Percentiles rank a stretch among this genome's conserved stretches.
Conservation (phyloP, 1,284 basidiomycete species). For the Papiliotrema nemorosa region DNA sequence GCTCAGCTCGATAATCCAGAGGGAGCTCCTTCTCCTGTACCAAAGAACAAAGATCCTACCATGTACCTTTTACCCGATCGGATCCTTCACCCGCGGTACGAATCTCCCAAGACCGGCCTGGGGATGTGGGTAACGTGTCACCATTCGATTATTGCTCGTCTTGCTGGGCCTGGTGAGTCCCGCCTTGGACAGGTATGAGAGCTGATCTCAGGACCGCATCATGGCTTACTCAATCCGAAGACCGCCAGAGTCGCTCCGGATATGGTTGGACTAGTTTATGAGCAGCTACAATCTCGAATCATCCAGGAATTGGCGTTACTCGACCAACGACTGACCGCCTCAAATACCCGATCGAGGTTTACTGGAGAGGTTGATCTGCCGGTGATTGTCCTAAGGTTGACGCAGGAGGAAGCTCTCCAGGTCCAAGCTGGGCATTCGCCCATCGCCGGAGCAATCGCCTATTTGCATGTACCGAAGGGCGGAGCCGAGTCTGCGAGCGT, state of each 20-base stretch:
- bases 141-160: constrained; percentile 2
- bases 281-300: constrained; percentile 13
- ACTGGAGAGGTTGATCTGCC: background rate
- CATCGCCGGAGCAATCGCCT: background rate
- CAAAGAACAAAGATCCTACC: background rate
- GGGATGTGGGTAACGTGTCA: constrained; percentile 15
- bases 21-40: background rate
- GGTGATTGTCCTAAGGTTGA: constrained; percentile 3
- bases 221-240: background rate
- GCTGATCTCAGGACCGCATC: constrained; percentile 1
- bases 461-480: background rate
- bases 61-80: constrained; percentile 13
- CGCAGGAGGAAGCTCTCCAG: background rate
- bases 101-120: background rate
- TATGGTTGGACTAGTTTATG: constrained; percentile 8
- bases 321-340: constrained; percentile 4
- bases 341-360: background rate
- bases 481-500: background rate
- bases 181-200: background rate
- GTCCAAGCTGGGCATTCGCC: background rate
- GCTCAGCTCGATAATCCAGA: background rate
- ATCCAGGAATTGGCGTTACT: constrained; percentile 18
- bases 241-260: background rate
- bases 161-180: constrained; percentile 5
- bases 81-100: constrained; percentile 8